Base-by-base conservation (phyloP, 345 rosid species). In the Sonneratia caseolaris region DNA sequence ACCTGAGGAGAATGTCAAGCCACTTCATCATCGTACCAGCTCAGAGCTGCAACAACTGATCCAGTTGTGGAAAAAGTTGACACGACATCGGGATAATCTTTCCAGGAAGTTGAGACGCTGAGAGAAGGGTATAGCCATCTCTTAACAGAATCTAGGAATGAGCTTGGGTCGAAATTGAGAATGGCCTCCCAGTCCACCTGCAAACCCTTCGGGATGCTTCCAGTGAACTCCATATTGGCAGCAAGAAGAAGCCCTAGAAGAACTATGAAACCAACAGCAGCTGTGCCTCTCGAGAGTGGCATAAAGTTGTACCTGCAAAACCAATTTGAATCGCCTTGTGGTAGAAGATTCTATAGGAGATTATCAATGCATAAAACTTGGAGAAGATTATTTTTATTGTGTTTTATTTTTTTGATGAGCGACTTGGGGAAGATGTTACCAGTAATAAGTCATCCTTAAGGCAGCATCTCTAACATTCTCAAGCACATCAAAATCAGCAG, bases 111-210 rank as follows among this genome's bases (percentile, higher is more conserved):
- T 43, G 85, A 81, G 66, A 86, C 82, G 77, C 83, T 88, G 61
- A 95, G 76, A 62, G 91, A 85, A 37, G 95, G 90, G 79, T 86
- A 87, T 71, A 95, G 64, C 99, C 99, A 95, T 68, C 84, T 82
- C 83, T 84, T 90, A 47, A 87, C 81, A 11, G 92, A 85, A 79
- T 76, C 88, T 35, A 81, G 76, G 67, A 90, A 95, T 42, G 82
- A 73, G 70, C 80, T 76, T 5, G 97, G 87, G 66, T 91, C 88
- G 32, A 74, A 78, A 70, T 82, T 90, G 71, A 95, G 88, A 73
- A 95, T 91, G 76, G 97, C 99, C 69, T 88, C 99, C 99, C 99
- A 91, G 78, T 95, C 97, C 40, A 91, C 85, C 74, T 95, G 99
- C 72, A 86, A 71, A 48, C 86, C 93, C 77, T 84, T 78, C 0